phyloP scores from a whole-genome alignment of 2,329 filamentous ascomycete genomes.

The Diaporthe eres region DNA sequence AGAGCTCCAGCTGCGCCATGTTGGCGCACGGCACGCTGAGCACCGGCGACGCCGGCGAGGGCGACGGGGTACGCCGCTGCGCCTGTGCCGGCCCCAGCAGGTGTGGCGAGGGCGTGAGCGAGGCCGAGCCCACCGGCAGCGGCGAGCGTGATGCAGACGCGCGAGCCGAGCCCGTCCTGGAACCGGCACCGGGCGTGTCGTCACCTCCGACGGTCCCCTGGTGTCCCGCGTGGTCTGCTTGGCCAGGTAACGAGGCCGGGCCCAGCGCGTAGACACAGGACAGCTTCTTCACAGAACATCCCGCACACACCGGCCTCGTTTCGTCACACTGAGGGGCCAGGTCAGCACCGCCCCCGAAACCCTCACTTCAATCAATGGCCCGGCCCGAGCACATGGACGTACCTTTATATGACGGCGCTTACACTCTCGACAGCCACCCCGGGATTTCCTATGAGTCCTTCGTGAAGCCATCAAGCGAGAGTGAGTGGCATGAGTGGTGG shows the following conservation, averaged over 20 bases:
- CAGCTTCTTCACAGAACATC: slow-evolving; percentile 49
- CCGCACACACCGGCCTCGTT: slow-evolving; percentile 49
- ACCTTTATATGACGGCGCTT: slow-evolving; percentile 52
- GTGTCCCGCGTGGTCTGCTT: background rate
- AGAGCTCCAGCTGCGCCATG: slow-evolving; percentile 34
- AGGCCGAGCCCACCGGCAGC: background rate
- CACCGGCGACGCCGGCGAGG: background rate
- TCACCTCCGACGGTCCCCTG: background rate
- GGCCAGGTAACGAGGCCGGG: slow-evolving; percentile 28
- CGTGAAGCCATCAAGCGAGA: slow-evolving; percentile 27
- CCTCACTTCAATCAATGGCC: background rate
- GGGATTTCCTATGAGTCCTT: slow-evolving; percentile 49
- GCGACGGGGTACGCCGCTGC: background rate
- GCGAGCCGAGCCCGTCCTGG: slow-evolving; percentile 2
- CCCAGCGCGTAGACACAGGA: slow-evolving; percentile 46
- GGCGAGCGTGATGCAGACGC: slow-evolving; percentile 18
- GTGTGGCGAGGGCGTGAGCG: background rate
- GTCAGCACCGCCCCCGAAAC: slow-evolving; percentile 14
- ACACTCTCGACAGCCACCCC: slow-evolving; percentile 51
- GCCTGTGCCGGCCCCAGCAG: slow-evolving; percentile 1
- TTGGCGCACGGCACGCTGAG: slow-evolving; percentile 13
- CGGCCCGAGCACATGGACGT: background rate
- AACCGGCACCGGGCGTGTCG: background rate
- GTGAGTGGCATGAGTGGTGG: background rate
- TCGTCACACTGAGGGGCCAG: slow-evolving; percentile 49